Percentiles rank a stretch among this genome's conserved stretches.
Evolutionary conservation across 192 early-diverging fungal genomes (phyloP).

Genomic region (Coemansia interrupta): DNA sequence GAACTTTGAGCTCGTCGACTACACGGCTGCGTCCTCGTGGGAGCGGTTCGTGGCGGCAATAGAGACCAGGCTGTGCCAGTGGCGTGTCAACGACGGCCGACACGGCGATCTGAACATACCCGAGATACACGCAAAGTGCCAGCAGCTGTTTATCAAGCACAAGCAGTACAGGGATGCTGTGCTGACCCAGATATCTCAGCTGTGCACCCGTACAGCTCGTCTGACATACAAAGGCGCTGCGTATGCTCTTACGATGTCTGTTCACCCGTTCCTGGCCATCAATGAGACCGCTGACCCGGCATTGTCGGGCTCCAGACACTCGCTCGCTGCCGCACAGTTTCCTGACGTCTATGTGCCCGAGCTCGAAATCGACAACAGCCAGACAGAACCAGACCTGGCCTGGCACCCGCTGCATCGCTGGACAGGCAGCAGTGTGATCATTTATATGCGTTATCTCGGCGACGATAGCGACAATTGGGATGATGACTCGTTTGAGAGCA

Average conservation of each 20-base stretch:
- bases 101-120: slow-evolving; percentile 52
- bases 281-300: slow-evolving; percentile 1
- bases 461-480: slow-evolving; percentile 30
- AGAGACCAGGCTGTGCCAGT: slow-evolving; percentile 57
- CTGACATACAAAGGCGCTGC: slow-evolving; percentile 29
- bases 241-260: slow-evolving; percentile 35
- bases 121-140: slow-evolving; percentile 27
- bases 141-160: slow-evolving; percentile 20
- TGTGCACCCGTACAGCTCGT: slow-evolving; percentile 31
- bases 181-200: slow-evolving; percentile 23
- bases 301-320: slow-evolving; percentile 26
- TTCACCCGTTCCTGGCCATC: slow-evolving; percentile 30
- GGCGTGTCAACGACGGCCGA: slow-evolving; percentile 58
- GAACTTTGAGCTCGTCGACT: slow-evolving; percentile 71
- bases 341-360: slow-evolving; percentile 39
- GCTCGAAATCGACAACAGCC: slow-evolving; percentile 47
- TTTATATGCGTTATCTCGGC: slow-evolving; percentile 52
- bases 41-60: slow-evolving; percentile 62
- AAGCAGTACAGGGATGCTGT: slow-evolving; percentile 29
- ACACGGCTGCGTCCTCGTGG: slow-evolving; percentile 67
- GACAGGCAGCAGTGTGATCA: slow-evolving; percentile 57
- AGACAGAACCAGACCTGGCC: slow-evolving; percentile 24
- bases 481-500: slow-evolving; percentile 8
- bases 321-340: slow-evolving; percentile 43
- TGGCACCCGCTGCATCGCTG: slow-evolving; percentile 69